These are phyloP conservation scores for Funneliformis mosseae DNA, from an alignment of 192 early-diverging fungal species.

Conservation along the genomic window DNA sequence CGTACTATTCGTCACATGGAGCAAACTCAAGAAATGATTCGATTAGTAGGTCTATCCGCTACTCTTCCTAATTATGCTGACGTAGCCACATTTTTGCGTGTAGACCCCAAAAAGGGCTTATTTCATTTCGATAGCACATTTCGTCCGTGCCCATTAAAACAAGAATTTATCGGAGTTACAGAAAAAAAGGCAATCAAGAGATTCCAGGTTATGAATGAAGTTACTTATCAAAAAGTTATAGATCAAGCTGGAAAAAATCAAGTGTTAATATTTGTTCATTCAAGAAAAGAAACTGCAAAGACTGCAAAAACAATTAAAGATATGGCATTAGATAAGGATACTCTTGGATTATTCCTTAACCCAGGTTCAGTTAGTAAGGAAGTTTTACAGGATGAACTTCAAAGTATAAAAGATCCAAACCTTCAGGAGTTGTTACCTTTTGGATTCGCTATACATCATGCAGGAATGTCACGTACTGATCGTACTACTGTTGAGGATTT, in stretches of 20 bases:
- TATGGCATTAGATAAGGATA: conserved; percentile 89
- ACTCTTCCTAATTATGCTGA: conserved; percentile 96
- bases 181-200: conserved; percentile 95
- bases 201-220: conserved; percentile 96
- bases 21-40: conserved; percentile 83
- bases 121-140: conserved; percentile 93
- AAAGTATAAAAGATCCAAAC: conserved; percentile 78
- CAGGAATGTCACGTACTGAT: conserved; percentile 91
- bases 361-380: conserved; percentile 85
- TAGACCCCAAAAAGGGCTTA: conserved; percentile 75
- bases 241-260: conserved; percentile 80
- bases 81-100: conserved; percentile 92
- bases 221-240: conserved; percentile 92
- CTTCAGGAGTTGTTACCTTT: conserved; percentile 90
- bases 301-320: conserved; percentile 91
- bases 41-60: conserved; percentile 91
- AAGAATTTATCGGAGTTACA: conserved; percentile 95
- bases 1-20: conserved; percentile 87
- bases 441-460: conserved; percentile 96
- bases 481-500: conserved; percentile 92
- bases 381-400: conserved; percentile 80
- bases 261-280: conserved; percentile 95
- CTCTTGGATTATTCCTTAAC: conserved; percentile 77
- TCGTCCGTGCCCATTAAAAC: conserved; percentile 94
- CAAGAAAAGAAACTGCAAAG: conserved; percentile 96